Conservation (phyloP, 164 flowering plant genomes). For the Platanus orientalis region DNA sequence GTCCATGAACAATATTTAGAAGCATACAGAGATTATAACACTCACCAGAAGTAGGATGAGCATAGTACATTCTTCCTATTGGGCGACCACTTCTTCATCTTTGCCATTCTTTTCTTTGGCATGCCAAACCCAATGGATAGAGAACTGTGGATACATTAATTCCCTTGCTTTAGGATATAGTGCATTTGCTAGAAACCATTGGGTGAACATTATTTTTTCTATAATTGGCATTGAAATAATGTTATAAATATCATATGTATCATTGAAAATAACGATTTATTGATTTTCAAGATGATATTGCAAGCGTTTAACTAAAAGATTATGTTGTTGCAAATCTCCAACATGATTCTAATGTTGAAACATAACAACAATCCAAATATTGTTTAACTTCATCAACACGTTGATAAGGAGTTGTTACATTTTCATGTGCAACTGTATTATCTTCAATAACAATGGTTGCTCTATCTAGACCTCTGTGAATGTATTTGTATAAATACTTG, state of each 20-base stretch:
- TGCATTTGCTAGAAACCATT: neutral
- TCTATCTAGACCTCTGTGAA: no score
- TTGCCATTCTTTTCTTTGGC: no score
- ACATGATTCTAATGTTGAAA: slow-evolving; percentile 2
- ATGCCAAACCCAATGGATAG: slow-evolving; percentile 3
- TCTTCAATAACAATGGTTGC: neutral
- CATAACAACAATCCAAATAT: no score
- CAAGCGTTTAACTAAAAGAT: neutral
- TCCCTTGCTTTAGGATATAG: neutral
- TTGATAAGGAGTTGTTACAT: neutral
- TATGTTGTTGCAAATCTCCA: neutral
- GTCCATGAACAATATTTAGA: no score
- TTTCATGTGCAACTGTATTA: no score
- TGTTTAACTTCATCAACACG: neutral
- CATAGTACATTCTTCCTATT: no score
- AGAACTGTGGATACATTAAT: neutral
- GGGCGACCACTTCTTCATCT: no score
- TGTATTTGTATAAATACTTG: slow-evolving; percentile 1
- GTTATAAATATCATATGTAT: no score
- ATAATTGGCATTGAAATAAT: neutral
- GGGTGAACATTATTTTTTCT: neutral
- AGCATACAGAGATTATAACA: no score
- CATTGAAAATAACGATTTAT: no score
- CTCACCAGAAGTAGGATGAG: no score
- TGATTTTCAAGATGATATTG: slow-evolving; percentile 2